Evolutionary conservation across 805 yeast species (phyloP), one percentile per base, ranked within the genome.

Genomic region (Saccharomycopsis sp.): DNA sequence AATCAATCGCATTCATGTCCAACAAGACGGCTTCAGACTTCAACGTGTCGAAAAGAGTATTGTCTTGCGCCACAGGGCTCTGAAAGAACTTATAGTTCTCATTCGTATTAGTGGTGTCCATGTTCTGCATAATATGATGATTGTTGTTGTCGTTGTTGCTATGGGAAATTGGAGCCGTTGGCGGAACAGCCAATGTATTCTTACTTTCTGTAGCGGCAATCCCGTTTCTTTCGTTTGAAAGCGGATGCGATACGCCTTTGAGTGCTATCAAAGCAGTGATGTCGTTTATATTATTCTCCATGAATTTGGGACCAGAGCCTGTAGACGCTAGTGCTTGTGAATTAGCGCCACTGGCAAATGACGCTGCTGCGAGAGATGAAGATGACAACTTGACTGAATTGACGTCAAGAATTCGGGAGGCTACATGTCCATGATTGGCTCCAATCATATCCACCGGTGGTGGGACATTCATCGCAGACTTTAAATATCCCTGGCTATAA

Each of bases 1-100:
- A 68, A 62, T 81, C 85, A 2, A 70, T 67, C 16, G 72, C 68
- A n/a, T 51, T n/a, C 3, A 4, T 20, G 18, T 34, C 37, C 34
- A 21, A n/a, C 20, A 40, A 50, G 15, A 20, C 50, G 7, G 24
- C 34, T 14, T 24, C 72, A 72, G 1, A 71, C 64, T 20, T 71
- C 67, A 23, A 61, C 60, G 41, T 67, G 69, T 18, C 66, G 52
- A 64, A 54, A 61, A 64, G 59, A 23, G 63, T 70, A 24, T 64
- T 70, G 61, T 54, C 73, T 71, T 62, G 75, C 64, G 48, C 71
- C 72, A 20, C 72, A 68, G 50, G 70, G 67, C 56, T 73, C 72
- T 46, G 71, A 72, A 5, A 71, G 59, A 23, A 59, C 63, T 4
- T 67, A 66, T 1, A 71, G 65, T 56, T 67, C 70, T 48, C 74